Base-by-base conservation (phyloP, 2,329 filamentous ascomycete species). In the Clonostachys byssicola region DNA sequence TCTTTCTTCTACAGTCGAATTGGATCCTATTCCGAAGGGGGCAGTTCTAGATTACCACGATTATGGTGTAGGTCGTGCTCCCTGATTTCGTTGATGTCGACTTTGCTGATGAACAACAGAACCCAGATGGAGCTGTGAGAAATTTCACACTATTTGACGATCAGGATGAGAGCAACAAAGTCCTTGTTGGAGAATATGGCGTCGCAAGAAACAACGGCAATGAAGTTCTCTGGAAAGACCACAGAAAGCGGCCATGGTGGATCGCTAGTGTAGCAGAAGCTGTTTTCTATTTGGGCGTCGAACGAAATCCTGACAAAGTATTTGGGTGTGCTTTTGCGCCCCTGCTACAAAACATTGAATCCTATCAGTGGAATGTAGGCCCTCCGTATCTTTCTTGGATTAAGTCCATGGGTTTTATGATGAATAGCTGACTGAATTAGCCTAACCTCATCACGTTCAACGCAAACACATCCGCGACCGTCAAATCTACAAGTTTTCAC, bases 231-330 rank as follows among this genome's bases (percentile, higher is more conserved):
- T 33, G 39, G 44, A 14, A 12, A 12, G 30, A 34, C 5, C 42
- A 33, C 9, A n/a, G 38, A 10, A 14, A 16, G 9, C 23, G 35
- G 6, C 17, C 44, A 13, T 45, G 34, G 34, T 38, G 44, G 34
- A 45, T 45, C 14, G 34, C 44, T 14, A 46, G 13, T 3, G 70
- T 78, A 16, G 67, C 68, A 14, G 76, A 81, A 52, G 77, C 74
- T 14, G 66, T 80, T n/a, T 79, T 72, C 52, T 61, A 77, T 12
- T 61, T 80, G 45, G 75, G 75, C 34, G 68, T 71, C n/a, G 76
- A 80, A 62, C 65, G 75, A 68, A 72, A 51, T 30, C 30, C 44
- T 12, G 36, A 46, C 36, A 46, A 14, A n/a, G 33, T 44, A 10
- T 18, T 12, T 16, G 42, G 23, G 20, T n/a, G 12, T 30, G 42